phyloP scores from a whole-genome alignment of 345 rosid species.

The Gossypium rotundifolium region DNA sequence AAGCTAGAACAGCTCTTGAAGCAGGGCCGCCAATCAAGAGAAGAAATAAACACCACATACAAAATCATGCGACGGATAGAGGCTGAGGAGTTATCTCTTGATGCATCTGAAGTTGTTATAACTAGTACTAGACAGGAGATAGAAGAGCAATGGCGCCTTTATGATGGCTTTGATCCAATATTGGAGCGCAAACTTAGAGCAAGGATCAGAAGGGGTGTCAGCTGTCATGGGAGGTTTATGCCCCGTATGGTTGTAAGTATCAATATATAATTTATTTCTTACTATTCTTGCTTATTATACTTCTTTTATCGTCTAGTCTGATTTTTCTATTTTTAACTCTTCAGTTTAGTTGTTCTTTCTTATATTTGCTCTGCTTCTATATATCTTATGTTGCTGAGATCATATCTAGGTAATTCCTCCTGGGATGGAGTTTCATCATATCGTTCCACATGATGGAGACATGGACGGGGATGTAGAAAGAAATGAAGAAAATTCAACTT shows the following conservation, averaged over 20 bases:
- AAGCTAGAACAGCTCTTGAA: slow-evolving; percentile 67
- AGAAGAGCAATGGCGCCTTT: slow-evolving; percentile 72
- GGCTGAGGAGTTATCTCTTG: slow-evolving; percentile 67
- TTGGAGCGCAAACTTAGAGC: slow-evolving; percentile 67
- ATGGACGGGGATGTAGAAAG: slow-evolving; percentile 56
- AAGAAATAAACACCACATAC: slow-evolving; percentile 56
- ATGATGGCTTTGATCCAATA: slow-evolving; percentile 70
- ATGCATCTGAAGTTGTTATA: slow-evolving; percentile 63
- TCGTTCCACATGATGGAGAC: slow-evolving; percentile 66
- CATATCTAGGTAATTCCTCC: slow-evolving; percentile 76
- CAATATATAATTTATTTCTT: slow-evolving; percentile 8
- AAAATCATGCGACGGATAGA: slow-evolving; percentile 74
- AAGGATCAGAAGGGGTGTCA: slow-evolving; percentile 65
- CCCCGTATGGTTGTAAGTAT: slow-evolving; percentile 71
- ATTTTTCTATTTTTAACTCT: background rate
- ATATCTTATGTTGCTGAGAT: background rate
- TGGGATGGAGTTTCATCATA: slow-evolving; percentile 88
- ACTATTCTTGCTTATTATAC: background rate
- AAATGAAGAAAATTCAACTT: slow-evolving; percentile 47
- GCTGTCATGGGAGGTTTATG: slow-evolving; percentile 70
- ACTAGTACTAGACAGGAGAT: slow-evolving; percentile 76
- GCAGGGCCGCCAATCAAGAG: slow-evolving; percentile 62
- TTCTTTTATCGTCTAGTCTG: background rate
- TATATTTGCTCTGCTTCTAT: background rate
- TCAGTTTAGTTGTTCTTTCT: background rate